Conservation (phyloP, 192 early-diverging fungal genomes). For the Umbelopsis sp. region DNA sequence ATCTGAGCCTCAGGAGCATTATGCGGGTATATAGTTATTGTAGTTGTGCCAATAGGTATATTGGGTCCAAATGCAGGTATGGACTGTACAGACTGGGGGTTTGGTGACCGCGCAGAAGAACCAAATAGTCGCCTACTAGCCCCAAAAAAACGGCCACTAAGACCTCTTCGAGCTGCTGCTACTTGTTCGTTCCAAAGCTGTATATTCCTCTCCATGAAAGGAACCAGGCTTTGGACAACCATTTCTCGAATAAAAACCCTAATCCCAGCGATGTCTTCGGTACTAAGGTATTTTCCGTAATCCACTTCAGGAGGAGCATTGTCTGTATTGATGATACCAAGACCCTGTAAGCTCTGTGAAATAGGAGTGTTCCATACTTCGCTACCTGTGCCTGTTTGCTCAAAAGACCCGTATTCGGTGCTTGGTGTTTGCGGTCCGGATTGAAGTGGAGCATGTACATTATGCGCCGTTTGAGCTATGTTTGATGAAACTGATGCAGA, state of each 20-base stretch:
- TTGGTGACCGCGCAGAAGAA: constrained; percentile 45
- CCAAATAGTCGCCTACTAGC: constrained; percentile 87
- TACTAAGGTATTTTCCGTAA: constrained; percentile 58
- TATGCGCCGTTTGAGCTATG: neutral
- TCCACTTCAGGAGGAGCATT: constrained; percentile 31
- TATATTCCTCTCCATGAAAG: constrained; percentile 88
- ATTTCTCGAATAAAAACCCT: constrained; percentile 58
- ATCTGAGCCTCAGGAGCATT: constrained; percentile 90
- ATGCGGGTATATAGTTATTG: constrained; percentile 46
- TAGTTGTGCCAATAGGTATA: constrained; percentile 34
- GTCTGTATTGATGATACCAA: constrained; percentile 8
- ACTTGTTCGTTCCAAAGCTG: constrained; percentile 93
- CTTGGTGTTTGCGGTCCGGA: constrained; percentile 19
- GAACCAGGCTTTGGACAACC: constrained; percentile 76
- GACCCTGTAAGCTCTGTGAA: constrained; percentile 8
- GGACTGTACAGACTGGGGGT: constrained; percentile 44
- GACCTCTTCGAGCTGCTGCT: constrained; percentile 79
- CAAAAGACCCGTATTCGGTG: constrained; percentile 1
- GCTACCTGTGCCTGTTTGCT: constrained; percentile 3
- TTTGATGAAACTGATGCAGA: constrained; percentile 7
- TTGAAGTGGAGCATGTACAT: constrained; percentile 17
- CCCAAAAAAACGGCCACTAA: constrained; percentile 88
- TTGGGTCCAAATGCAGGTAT: constrained; percentile 41
- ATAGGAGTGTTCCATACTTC: constrained; percentile 16
- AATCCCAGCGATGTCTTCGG: constrained; percentile 56